phyloP scores from a whole-genome alignment of 108 stramenopile genomes.

The Parietichytrium sp. region DNA sequence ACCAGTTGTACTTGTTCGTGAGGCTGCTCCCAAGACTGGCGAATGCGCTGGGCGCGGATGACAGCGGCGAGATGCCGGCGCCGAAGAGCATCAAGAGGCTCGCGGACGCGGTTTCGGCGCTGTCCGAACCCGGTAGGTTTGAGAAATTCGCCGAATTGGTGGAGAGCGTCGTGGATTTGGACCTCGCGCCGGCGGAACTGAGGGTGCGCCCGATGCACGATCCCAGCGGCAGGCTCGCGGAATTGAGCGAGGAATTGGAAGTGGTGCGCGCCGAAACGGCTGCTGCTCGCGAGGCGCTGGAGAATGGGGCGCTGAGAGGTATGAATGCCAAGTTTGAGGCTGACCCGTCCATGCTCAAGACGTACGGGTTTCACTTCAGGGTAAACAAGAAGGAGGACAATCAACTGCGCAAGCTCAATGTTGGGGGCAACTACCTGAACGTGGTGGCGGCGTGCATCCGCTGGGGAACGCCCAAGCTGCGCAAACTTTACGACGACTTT shows the following conservation, averaged over 20 bases:
- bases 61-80: background rate
- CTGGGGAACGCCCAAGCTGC: background rate
- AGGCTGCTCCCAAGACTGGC: background rate
- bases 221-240: background rate
- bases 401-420: background rate
- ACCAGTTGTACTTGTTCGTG: background rate
- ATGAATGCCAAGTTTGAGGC: conserved; percentile 13
- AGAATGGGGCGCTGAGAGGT: background rate
- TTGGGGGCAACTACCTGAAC: background rate
- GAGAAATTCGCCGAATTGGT: conserved; percentile 21
- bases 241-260: background rate
- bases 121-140: background rate
- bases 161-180: conserved; percentile 7
- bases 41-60: background rate
- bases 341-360: conserved; percentile 3
- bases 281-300: background rate
- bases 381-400: conserved; percentile 16
- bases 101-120: background rate
- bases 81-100: background rate
- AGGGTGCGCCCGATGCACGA: conserved; percentile 21
- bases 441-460: conserved; percentile 15
- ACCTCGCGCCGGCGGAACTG: background rate
- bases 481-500: background rate
- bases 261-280: background rate
- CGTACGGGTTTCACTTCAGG: conserved; percentile 33